Percentiles rank a stretch among this genome's conserved stretches.
phyloP scores from a whole-genome alignment of 129 eudicot genomes.

The Flaveria linearis region DNA sequence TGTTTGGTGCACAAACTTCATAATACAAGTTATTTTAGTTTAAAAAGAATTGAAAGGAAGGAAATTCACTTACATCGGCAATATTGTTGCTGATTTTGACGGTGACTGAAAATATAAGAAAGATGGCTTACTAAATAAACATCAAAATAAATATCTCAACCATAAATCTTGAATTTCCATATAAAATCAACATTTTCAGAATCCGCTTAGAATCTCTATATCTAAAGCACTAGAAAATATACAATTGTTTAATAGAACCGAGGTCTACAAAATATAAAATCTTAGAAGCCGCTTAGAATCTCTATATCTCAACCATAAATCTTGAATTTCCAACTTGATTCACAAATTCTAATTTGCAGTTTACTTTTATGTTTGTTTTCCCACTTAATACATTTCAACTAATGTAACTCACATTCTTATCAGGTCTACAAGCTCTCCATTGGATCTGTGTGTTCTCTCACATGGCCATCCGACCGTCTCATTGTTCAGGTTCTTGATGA shows the following conservation, averaged over 20 bases:
- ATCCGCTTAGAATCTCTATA: not conserved
- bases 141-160: not conserved
- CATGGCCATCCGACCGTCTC: conserved; percentile 74
- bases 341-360: not conserved
- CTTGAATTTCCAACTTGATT: not conserved
- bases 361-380: not conserved
- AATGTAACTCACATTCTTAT: conserved; percentile 20
- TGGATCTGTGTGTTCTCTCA: conserved; percentile 71
- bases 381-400: not conserved
- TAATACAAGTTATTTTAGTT: not conserved
- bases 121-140: not conserved
- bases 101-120: too few relatives aligned
- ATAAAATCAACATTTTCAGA: not conserved
- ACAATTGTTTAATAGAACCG: too few relatives aligned
- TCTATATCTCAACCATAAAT: too few relatives aligned
- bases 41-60: too few relatives aligned
- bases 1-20: conserved; percentile 28
- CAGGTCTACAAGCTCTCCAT: conserved; percentile 92
- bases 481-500: conserved; percentile 86
- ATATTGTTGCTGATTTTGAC: too few relatives aligned
- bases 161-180: conserved; percentile 12
- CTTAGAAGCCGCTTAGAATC: too few relatives aligned
- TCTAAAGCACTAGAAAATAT: too few relatives aligned
- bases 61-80: too few relatives aligned
- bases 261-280: too few relatives aligned